Base-by-base conservation (phyloP, 2,329 filamentous ascomycete species). In the Helicocarpus griseus region DNA sequence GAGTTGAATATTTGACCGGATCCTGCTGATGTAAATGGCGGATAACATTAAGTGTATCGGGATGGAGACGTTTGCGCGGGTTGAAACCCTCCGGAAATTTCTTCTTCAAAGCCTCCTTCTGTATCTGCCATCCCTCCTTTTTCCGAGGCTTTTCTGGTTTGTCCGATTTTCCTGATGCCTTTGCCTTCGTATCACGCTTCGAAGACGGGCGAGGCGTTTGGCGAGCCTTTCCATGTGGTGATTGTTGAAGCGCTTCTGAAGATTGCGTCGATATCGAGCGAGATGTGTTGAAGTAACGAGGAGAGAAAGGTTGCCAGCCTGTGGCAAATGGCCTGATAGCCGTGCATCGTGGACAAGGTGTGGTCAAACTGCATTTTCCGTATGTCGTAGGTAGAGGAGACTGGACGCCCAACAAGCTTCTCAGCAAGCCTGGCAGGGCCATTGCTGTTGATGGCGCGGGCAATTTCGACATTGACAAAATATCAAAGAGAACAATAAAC, bases 21-120 rank as follows among this genome's bases (percentile, higher is more conserved):
- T 89, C 85, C 59, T 89, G 83, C 24, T 78, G 73, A 66, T 96
- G 82, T 31, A 98, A 75, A 19, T 87, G 84, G 39, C 89, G 83
- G 59, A 98, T 95, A 39, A 89, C 90, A n/a, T 87, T 84, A 29
- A 96, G 75, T 1, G 90, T 89, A 67, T 97, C 91, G 0, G 93
- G 93, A 0, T 93, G 97, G 8, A 98, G 77, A 53, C 84, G 84
- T 69, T 95, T 96, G 46, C 80, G 78, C 28, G 93, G 91, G 26
- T 78, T 77, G 90, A 91, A 98, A 8, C 84, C 72, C 36, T 71
- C 82, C 6, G 84, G 79, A 57, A 96, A 93, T 63, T 97, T 98
- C 54, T 80, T 69, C 60, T 83, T 79, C 33, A 94, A 69, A 0
- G 82, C 85, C 1, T 72, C 73, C 65, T 95, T 96, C 58, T 96